A percentile compares a stretch with the other conserved stretches of the same genome.
phyloP scores from a whole-genome alignment of 2,329 filamentous ascomycete genomes.

The Stenocarpella maydis region DNA sequence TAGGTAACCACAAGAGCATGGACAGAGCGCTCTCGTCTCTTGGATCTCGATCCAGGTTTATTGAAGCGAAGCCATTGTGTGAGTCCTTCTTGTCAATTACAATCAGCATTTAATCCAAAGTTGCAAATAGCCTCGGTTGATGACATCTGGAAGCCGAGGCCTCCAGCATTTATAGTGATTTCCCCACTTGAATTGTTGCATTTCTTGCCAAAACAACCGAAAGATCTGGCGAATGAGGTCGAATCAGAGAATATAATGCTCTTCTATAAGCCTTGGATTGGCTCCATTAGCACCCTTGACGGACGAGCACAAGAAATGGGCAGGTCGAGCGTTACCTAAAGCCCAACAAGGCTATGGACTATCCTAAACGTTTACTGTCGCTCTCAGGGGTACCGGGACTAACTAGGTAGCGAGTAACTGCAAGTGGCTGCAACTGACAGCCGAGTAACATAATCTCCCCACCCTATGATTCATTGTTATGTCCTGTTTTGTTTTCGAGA shows the following conservation, averaged over 20 bases:
- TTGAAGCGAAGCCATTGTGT: too few species aligned
- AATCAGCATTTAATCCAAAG: too few species aligned
- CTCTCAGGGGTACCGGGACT: neutral
- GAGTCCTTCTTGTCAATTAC: too few species aligned
- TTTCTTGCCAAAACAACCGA: neutral
- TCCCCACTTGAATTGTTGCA: neutral
- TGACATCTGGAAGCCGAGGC: conserved; percentile 23
- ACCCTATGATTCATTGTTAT: neutral
- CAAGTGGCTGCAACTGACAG: too few species aligned
- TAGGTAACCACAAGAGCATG: too few species aligned
- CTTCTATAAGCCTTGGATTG: neutral
- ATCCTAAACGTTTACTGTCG: neutral
- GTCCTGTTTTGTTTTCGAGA: neutral
- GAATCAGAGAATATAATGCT: neutral
- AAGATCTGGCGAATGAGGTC: neutral
- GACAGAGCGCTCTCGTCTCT: too few species aligned
- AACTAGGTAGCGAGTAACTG: too few species aligned
- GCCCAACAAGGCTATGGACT: conserved; percentile 8
- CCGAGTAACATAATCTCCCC: conserved; percentile 8
- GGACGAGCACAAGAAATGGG: neutral
- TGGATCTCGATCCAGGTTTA: too few species aligned
- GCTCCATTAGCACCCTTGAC: neutral
- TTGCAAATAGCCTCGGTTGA: neutral
- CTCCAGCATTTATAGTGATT: neutral
- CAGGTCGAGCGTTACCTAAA: neutral